Evolutionary conservation across 2,329 filamentous ascomycete species (phyloP).

Genomic region (Cladorrhinum sp.): DNA sequence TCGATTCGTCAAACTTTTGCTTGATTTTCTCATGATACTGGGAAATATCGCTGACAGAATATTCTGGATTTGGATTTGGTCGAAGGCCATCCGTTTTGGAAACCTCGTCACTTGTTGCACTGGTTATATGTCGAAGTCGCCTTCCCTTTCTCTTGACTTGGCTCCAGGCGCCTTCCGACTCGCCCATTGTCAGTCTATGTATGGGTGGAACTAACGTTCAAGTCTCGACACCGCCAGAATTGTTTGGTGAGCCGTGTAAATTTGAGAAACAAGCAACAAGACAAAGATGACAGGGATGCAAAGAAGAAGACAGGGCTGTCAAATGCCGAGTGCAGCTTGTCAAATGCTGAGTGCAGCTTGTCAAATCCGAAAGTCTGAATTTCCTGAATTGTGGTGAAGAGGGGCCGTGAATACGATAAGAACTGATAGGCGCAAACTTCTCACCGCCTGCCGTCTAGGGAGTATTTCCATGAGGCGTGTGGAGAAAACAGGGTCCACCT

Average conservation of each 20-base stretch:
- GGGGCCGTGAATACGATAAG: constrained; percentile 10
- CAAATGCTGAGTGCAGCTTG: too few relatives aligned
- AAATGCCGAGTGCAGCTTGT: too few relatives aligned
- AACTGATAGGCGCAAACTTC: constrained; percentile 10
- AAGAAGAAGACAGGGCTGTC: too few relatives aligned
- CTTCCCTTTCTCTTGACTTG: constrained; percentile 26
- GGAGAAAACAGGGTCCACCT: not conserved
- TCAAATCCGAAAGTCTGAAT: not conserved
- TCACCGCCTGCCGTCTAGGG: constrained; percentile 18
- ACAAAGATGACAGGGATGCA: too few relatives aligned
- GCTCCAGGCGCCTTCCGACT: constrained; percentile 22
- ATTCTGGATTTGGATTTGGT: constrained; percentile 26
- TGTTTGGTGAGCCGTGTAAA: too few relatives aligned
- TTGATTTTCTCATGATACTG: constrained; percentile 26
- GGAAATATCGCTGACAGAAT: constrained; percentile 24
- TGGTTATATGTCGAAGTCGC: constrained; percentile 19
- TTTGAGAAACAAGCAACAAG: not conserved
- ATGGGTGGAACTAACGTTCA: too few relatives aligned
- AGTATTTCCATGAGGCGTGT: not conserved
- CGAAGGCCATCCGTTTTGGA: constrained; percentile 8
- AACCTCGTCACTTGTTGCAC: not conserved
- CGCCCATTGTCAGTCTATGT: not conserved
- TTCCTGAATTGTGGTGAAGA: constrained; percentile 5
- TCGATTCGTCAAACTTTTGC: constrained; percentile 26
- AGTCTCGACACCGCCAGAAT: too few relatives aligned